Evolutionary conservation across 192 early-diverging fungal species (phyloP), one percentile per base, ranked within the genome.

Genomic region (Coemansia sp.): DNA sequence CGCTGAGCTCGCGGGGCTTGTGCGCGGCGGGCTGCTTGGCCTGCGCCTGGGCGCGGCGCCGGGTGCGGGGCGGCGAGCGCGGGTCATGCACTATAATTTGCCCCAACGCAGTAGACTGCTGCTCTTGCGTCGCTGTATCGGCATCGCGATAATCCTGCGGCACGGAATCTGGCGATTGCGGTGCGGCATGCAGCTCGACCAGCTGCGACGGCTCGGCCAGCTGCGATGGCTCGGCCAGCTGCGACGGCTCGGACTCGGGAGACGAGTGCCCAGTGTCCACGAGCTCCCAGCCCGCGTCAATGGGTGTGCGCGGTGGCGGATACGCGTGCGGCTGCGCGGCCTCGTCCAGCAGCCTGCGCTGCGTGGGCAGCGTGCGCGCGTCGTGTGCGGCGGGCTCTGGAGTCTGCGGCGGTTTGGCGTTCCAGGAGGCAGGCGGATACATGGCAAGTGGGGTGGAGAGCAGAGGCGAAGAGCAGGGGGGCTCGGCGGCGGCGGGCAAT

Each of bases 231-330:
- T 29, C 47, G 20, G 30, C 4, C 30, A 8, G 30, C 8, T 4
- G 4, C 30, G 30, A 31, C 30, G 30, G 4, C 30, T 31, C 30
- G 30, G 30, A 8, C 4, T 31, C 30, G n/a, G n/a, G n/a, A n/a
- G n/a, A 44, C 19, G 5, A 5, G 3, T 32, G 41, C 3, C n/a
- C 28, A 15, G 39, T 53, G 23, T 75, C 64, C 6, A 75, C 49
- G 8, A 46, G 42, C 55, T 65, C 65, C 72, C 72, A 75, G 7
- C 47, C 62, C 4, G 54, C 49, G 21, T 75, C 72, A 26, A 75
- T 67, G n/a, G 72, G 54, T 27, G 30, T 10, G 1, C 62, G 65
- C 17, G 50, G 61, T n/a, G 72, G 72, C 19, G 72, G 72, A 45
- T 68, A 75, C 22, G 45, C 45, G 23, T 48, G 45, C n/a, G n/a